Evolutionary conservation across 768 basidiomycete species (phyloP).

Genomic region (Mycena albidolilacea): DNA sequence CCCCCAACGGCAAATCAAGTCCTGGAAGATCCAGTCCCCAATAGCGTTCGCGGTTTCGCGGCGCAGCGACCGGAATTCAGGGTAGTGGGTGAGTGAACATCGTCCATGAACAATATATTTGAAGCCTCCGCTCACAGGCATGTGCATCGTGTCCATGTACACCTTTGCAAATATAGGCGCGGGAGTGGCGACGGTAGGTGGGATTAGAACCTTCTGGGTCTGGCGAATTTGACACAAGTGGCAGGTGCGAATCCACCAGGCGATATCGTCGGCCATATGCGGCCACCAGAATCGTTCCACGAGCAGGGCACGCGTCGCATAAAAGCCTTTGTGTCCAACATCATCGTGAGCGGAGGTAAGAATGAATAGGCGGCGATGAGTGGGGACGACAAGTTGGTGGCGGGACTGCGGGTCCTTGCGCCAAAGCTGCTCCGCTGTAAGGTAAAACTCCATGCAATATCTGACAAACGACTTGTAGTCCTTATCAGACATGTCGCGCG

Average conservation of each 20-base stretch:
- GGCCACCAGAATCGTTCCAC: background rate
- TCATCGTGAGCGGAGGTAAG: no score
- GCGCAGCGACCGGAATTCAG: no score
- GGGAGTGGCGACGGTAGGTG: background rate
- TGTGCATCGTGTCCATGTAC: background rate
- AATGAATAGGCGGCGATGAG: slow-evolving; percentile 20
- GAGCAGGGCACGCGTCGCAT: background rate
- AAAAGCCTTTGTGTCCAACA: background rate
- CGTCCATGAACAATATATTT: background rate
- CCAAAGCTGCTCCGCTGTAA: slow-evolving; percentile 42
- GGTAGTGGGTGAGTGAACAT: background rate
- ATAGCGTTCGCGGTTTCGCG: no score
- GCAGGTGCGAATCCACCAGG: background rate
- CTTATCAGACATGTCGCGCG: slow-evolving; percentile 24
- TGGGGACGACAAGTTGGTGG: slow-evolving; percentile 16
- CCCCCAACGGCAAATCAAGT: no score
- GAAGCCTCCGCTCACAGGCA: background rate
- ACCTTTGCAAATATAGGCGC: background rate
- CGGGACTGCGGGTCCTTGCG: slow-evolving; percentile 1
- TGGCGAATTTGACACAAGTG: background rate
- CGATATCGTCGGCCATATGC: background rate
- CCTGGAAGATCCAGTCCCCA: no score
- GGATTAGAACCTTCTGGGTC: background rate
- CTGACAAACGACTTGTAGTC: slow-evolving; percentile 39
- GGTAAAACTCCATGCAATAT: slow-evolving; percentile 42